Evolutionary conservation across 1,284 basidiomycete genomes (phyloP).

Genomic region (Cryptococcus maquisensis): DNA sequence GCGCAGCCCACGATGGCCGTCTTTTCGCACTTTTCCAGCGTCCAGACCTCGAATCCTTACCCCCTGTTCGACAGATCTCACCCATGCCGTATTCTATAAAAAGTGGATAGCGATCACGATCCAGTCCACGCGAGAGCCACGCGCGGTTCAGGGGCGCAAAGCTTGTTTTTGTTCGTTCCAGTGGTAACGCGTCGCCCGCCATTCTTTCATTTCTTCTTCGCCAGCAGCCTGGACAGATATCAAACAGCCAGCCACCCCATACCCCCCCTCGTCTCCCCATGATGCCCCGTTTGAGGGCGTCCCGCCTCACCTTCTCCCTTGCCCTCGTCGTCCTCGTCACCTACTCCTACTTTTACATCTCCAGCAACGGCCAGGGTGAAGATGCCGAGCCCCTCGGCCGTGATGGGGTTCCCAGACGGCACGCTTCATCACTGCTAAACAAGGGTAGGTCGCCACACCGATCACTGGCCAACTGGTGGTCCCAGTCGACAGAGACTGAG

Average conservation of each 20-base stretch:
- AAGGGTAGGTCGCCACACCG: slow-evolving; percentile 5
- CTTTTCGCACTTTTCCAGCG: too few species aligned
- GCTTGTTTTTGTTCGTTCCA: too few species aligned
- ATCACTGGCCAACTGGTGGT: slow-evolving; percentile 7
- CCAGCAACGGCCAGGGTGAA: not conserved
- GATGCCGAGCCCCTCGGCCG: not conserved
- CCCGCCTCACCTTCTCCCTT: slow-evolving; percentile 16
- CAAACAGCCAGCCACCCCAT: too few species aligned
- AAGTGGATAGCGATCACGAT: too few species aligned
- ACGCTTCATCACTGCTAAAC: not conserved
- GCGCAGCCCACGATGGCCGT: too few species aligned
- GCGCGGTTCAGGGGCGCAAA: too few species aligned
- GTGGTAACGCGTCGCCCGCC: not conserved
- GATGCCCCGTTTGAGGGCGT: slow-evolving; percentile 21
- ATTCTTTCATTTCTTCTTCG: not conserved
- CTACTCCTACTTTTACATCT: slow-evolving; percentile 15
- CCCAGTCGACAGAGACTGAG: not conserved
- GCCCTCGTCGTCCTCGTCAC: slow-evolving; percentile 16
- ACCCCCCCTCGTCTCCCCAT: not conserved
- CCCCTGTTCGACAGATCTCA: too few species aligned
- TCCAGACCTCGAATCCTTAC: too few species aligned
- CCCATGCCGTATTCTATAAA: too few species aligned
- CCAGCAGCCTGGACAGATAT: not conserved
- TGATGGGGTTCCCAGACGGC: not conserved
- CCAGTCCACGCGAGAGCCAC: too few species aligned